Evolutionary conservation across 2,329 filamentous ascomycete genomes (phyloP).

Genomic region (Sporothrix globosa): DNA sequence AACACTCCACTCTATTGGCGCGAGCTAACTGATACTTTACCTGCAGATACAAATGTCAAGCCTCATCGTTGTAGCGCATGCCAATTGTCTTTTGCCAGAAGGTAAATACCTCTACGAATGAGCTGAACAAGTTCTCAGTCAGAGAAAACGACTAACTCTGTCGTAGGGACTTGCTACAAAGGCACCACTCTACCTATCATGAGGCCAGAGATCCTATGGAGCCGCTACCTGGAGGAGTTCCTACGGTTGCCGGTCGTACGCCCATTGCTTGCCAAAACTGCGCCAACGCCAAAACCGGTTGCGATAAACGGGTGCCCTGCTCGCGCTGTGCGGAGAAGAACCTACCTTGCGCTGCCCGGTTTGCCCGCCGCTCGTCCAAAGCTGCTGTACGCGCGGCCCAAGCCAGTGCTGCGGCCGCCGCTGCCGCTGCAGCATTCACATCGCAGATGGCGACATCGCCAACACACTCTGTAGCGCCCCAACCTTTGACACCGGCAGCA

Average conservation of each 20-base stretch:
- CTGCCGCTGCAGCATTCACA: conserved; percentile 42
- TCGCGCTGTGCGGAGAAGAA: conserved; percentile 55
- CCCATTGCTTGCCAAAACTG: conserved; percentile 57
- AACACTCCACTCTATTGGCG: conserved; percentile 15
- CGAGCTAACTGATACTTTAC: not conserved
- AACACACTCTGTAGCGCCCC: conserved; percentile 38
- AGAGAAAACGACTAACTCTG: conserved; percentile 18
- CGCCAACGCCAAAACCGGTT: conserved; percentile 56
- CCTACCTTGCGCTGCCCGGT: conserved; percentile 53
- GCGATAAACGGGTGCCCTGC: conserved; percentile 55
- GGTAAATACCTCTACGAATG: conserved; percentile 42
- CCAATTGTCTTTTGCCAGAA: conserved; percentile 55
- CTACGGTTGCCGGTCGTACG: conserved; percentile 48
- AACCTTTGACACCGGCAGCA: conserved; percentile 42
- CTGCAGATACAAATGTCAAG: conserved; percentile 58
- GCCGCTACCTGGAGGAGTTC: conserved; percentile 49
- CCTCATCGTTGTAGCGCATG: conserved; percentile 55
- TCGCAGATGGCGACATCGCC: conserved; percentile 36
- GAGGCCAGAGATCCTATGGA: conserved; percentile 54
- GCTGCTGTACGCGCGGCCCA: conserved; percentile 51
- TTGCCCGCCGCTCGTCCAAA: conserved; percentile 56
- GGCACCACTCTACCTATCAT: conserved; percentile 57
- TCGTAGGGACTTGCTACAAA: conserved; percentile 54
- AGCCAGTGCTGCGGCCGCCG: conserved; percentile 42
- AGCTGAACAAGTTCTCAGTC: no score